Evolutionary conservation across 805 yeast species (phyloP).

Genomic region (Zygosaccharomyces pseudorouxii): DNA sequence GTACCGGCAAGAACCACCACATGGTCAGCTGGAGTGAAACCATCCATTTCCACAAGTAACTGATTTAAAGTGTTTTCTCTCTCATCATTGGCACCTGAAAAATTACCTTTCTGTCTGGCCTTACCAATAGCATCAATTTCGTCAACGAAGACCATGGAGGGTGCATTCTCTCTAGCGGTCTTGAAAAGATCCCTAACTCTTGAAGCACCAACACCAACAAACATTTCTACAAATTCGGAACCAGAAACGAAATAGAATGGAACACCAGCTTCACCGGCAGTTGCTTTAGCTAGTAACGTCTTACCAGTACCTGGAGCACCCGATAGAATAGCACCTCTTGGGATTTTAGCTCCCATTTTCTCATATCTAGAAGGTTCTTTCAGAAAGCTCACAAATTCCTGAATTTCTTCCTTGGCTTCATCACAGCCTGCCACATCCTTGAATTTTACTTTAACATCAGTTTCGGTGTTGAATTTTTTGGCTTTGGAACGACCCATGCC

Average conservation of each 20-base stretch:
- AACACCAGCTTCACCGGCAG: constrained; percentile 99
- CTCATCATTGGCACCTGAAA: constrained; percentile 86
- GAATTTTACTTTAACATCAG: constrained; percentile 82
- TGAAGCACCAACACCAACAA: constrained; percentile 98
- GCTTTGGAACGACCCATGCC: constrained; percentile 93
- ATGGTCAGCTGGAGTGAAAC: constrained; percentile 85
- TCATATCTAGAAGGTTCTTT: constrained; percentile 89
- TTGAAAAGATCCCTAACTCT: constrained; percentile 93
- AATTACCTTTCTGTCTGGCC: constrained; percentile 69
- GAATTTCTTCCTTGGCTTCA: constrained; percentile 94
- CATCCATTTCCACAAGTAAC: constrained; percentile 97
- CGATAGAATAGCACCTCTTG: constrained; percentile 93
- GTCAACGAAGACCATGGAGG: constrained; percentile 93
- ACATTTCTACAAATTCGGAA: constrained; percentile 97
- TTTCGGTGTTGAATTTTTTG: constrained; percentile 83
- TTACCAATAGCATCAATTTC: constrained; percentile 99
- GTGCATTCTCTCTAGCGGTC: constrained; percentile 90
- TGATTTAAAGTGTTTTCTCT: constrained; percentile 95
- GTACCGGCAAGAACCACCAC: constrained; percentile 98
- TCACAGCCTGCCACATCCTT: constrained; percentile 96
- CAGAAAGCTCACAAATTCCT: constrained; percentile 94
- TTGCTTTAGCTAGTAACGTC: constrained; percentile 92
- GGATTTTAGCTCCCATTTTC: constrained; percentile 91
- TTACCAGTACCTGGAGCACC: constrained; percentile 99
- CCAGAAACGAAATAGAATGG: constrained; percentile 96